Evolutionary conservation across 116 monocot genomes (phyloP).

Genomic region (Posidonia oceanica): DNA sequence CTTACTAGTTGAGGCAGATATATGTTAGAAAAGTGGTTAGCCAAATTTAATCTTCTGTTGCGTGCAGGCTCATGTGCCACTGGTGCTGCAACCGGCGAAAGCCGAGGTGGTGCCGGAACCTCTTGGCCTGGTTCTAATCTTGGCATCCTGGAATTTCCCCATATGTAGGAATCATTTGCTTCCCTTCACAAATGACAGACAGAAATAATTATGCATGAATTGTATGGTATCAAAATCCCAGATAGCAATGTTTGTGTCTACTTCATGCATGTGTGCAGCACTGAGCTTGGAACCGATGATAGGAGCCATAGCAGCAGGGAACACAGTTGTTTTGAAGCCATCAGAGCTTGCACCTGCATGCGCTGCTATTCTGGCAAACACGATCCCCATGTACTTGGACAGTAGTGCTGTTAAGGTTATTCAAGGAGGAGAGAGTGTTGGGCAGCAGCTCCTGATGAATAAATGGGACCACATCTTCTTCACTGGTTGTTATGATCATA

Average conservation of each 20-base stretch:
- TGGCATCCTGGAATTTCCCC: constrained; percentile 89
- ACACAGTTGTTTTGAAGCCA: constrained; percentile 67
- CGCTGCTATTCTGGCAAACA: constrained; percentile 48
- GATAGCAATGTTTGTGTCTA: too few species aligned
- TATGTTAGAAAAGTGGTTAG: too few species aligned
- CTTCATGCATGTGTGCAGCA: constrained; percentile 25
- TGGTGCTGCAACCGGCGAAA: constrained; percentile 51
- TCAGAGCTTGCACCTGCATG: constrained; percentile 82
- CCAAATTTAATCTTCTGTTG: too few species aligned
- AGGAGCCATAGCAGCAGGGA: constrained; percentile 86
- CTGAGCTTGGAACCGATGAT: constrained; percentile 68
- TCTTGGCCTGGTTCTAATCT: constrained; percentile 64
- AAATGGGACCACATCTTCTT: constrained; percentile 91
- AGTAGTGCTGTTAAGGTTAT: constrained; percentile 60
- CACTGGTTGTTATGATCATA: constrained; percentile 37
- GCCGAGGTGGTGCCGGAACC: constrained; percentile 64
- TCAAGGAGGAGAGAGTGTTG: constrained; percentile 44
- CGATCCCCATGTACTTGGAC: constrained; percentile 56
- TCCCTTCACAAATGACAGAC: not conserved
- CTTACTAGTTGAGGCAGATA: too few species aligned
- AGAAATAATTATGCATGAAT: not conserved
- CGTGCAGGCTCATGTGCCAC: constrained; percentile 31
- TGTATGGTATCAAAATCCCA: not conserved
- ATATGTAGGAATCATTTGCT: constrained; percentile 1
- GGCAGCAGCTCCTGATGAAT: constrained; percentile 47